These are phyloP conservation scores for Hexamita inflata DNA, from an alignment of 208 protist genomes.

Conservation along the genomic window DNA sequence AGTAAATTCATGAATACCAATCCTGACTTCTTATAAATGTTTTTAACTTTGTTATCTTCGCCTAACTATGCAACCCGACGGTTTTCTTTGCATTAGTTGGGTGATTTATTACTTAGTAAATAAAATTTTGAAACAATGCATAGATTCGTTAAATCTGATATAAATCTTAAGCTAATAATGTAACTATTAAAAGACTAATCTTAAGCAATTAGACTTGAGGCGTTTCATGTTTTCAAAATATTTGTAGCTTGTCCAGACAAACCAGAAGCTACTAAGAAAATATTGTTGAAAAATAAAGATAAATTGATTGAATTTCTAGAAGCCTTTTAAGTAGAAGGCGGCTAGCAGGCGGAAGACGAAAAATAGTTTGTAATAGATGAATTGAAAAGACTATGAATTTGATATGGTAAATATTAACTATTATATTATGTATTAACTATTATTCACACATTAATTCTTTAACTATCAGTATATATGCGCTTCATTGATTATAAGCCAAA, in stretches of 20 bases:
- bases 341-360: too few species aligned
- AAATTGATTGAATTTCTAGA: conserved; percentile 66
- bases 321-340: too few species aligned
- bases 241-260: conserved; percentile 79
- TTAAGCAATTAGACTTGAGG: conserved; percentile 67
- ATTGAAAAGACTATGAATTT: too few species aligned
- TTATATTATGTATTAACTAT: too few species aligned
- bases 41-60: conserved; percentile 1
- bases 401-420: too few species aligned
- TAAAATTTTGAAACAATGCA: conserved; percentile 70
- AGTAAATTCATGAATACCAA: background rate
- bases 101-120: conserved; percentile 63
- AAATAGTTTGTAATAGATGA: too few species aligned
- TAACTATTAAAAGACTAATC: conserved; percentile 61
- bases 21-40: conserved; percentile 10
- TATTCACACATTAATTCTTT: too few species aligned
- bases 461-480: too few species aligned
- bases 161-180: conserved; percentile 72
- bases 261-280: conserved; percentile 54
- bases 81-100: conserved; percentile 51
- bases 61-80: background rate
- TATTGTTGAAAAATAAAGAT: conserved; percentile 63
- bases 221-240: conserved; percentile 74
- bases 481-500: too few species aligned
- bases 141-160: conserved; percentile 56